Conservation (phyloP, 2,329 filamentous ascomycete genomes). For the Epicoccum nigrum region DNA sequence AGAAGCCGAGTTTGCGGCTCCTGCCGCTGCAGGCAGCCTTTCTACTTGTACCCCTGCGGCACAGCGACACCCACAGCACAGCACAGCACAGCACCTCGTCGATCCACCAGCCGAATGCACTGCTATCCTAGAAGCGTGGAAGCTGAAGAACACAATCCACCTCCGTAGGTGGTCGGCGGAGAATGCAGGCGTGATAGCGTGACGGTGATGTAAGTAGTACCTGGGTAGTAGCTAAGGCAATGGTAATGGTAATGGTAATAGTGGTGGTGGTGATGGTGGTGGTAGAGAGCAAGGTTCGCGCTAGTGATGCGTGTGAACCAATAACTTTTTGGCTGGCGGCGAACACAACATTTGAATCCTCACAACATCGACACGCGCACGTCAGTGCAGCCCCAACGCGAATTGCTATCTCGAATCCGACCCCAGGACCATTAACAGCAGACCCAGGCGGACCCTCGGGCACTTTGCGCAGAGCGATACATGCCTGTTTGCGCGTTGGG, state of each 20-base stretch:
- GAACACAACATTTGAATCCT: conserved; percentile 28
- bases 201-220: not conserved
- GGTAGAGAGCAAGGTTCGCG: not conserved
- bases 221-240: too few species aligned
- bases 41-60: too few species aligned
- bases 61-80: too few species aligned
- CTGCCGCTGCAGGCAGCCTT: too few species aligned
- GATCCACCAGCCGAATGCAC: too few species aligned
- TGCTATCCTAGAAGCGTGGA: too few species aligned
- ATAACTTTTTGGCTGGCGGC: conserved; percentile 7
- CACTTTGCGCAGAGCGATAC: conserved; percentile 30
- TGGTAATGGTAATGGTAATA: too few species aligned
- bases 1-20: too few species aligned
- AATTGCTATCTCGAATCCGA: conserved; percentile 39
- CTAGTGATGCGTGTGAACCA: conserved; percentile 6
- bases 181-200: not conserved
- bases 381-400: conserved; percentile 27
- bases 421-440: conserved; percentile 30
- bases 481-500: conserved; percentile 40
- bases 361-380: conserved; percentile 32
- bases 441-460: conserved; percentile 28
- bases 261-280: too few species aligned
- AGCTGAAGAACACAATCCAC: too few species aligned
- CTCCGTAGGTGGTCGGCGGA: too few species aligned
- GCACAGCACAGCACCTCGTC: too few species aligned